These are phyloP conservation scores for Serendipita sp. DNA, from an alignment of 1,284 basidiomycete species.

Conservation along the genomic window DNA sequence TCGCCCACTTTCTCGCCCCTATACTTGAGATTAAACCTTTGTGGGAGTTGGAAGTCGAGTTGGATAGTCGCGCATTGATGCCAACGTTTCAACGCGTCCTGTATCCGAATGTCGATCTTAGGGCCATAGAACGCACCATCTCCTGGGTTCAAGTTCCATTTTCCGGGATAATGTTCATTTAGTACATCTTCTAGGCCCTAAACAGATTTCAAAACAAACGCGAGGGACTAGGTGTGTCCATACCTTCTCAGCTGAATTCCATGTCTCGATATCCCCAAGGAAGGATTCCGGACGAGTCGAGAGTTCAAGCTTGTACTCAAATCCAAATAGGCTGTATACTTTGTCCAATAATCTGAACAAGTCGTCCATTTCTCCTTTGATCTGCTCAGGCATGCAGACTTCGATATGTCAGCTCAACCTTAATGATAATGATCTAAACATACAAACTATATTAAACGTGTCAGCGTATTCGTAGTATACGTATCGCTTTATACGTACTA, in stretches of 20 bases:
- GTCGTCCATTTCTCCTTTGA: conserved; percentile 74
- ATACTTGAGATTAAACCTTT: conserved; percentile 92
- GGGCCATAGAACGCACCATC: conserved; percentile 97
- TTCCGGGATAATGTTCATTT: conserved; percentile 75
- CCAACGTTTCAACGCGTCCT: conserved; percentile 81
- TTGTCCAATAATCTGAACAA: conserved; percentile 93
- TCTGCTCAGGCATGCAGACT: conserved; percentile 31
- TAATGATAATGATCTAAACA: conserved; percentile 8
- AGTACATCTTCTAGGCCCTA: conserved; percentile 78
- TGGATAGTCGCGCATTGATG: conserved; percentile 99
- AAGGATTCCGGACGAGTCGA: conserved; percentile 95
- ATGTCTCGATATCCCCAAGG: conserved; percentile 80
- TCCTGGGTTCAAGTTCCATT: conserved; percentile 90
- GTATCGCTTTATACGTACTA: conserved; percentile 14
- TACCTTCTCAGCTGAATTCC: conserved; percentile 78
- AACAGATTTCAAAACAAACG: conserved; percentile 7
- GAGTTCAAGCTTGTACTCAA: conserved; percentile 89
- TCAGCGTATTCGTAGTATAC: background rate
- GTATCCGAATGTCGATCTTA: conserved; percentile 96
- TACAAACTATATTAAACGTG: background rate
- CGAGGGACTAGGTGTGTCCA: conserved; percentile 14
- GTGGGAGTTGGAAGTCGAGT: conserved; percentile 98
- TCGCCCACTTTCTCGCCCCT: conserved; percentile 33
- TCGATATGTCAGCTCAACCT: background rate
- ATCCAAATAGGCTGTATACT: conserved; percentile 93